Conservation (phyloP, 2,329 filamentous ascomycete species). For the Colletotrichum euphorbiae region DNA sequence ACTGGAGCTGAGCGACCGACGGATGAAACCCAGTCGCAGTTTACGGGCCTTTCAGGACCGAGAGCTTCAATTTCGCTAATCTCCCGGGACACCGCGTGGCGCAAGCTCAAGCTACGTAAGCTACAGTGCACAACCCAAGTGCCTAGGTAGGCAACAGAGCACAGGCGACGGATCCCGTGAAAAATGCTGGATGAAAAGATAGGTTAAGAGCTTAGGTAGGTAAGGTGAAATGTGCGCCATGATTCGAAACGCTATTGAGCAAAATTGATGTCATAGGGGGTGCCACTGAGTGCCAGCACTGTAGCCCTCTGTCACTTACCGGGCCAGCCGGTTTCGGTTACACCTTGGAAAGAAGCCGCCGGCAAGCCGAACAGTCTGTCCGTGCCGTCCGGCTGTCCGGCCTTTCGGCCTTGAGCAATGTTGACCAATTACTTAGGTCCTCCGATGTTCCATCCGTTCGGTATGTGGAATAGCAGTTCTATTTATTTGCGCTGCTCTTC, state of each 20-base stretch:
- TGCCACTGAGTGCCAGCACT: neutral
- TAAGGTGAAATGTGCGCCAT: no score
- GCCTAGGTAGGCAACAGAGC: neutral
- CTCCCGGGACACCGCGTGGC: neutral
- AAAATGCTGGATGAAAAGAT: neutral
- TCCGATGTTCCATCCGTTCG: no score
- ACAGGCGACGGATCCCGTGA: neutral
- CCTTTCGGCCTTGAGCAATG: no score
- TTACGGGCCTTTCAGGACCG: neutral
- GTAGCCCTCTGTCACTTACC: neutral
- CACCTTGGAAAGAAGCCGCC: conserved; percentile 23
- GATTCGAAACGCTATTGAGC: neutral
- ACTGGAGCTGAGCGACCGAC: conserved; percentile 21
- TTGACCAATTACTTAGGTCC: no score
- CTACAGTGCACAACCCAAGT: neutral
- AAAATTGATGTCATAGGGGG: conserved; percentile 30
- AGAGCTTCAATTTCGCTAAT: neutral
- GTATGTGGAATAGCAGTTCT: no score
- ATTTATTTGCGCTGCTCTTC: no score
- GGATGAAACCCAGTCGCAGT: conserved; percentile 8
- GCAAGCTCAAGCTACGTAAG: conserved; percentile 7
- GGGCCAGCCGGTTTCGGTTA: conserved; percentile 14
- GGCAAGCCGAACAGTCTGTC: neutral
- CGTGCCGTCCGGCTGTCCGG: no score
- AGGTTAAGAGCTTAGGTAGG: no score